phyloP scores from a whole-genome alignment of 306 rosid genomes.

The Casuarina equisetifolia region DNA sequence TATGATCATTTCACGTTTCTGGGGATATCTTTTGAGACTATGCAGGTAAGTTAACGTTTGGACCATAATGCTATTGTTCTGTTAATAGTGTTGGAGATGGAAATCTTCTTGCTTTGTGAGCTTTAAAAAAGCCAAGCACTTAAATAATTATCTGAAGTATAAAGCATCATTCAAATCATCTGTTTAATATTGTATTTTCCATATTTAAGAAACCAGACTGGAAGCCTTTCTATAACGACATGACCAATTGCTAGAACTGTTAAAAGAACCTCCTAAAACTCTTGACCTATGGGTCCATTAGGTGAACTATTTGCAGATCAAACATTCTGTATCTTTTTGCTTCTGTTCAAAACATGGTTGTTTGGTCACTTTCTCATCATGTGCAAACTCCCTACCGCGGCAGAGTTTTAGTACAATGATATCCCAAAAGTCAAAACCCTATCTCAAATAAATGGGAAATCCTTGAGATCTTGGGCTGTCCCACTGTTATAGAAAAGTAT shows the following conservation, averaged over 20 bases:
- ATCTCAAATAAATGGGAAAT: neutral
- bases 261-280: no score
- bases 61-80: conserved; percentile 15
- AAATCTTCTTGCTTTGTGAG: neutral
- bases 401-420: neutral
- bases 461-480: neutral
- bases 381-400: neutral
- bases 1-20: conserved; percentile 72
- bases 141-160: neutral
- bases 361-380: neutral
- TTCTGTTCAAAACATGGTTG: neutral
- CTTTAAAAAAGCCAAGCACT: neutral
- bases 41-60: conserved; percentile 50
- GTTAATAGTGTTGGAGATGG: neutral
- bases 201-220: neutral
- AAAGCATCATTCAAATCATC: neutral
- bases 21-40: conserved; percentile 66
- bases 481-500: neutral
- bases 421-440: neutral
- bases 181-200: neutral
- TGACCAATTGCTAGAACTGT: no score
- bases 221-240: neutral
- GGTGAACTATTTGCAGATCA: neutral
- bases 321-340: neutral
- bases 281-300: no score